Evolutionary conservation across 441 rosid genomes (phyloP).

Genomic region (Gossypium schwendimanii): DNA sequence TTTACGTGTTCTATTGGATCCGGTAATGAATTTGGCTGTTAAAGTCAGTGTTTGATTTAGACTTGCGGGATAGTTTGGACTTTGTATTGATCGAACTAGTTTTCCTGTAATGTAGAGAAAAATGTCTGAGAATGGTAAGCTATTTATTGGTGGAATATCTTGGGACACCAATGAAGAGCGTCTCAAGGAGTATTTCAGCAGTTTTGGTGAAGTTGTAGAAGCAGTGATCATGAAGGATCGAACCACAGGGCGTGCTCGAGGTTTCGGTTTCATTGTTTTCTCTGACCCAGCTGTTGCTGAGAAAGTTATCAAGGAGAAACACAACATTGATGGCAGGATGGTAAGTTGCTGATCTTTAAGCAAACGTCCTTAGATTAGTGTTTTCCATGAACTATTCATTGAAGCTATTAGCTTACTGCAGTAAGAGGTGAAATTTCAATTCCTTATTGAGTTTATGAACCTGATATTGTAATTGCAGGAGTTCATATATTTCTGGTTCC

Average conservation of each 20-base stretch:
- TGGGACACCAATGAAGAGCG: conserved; percentile 95
- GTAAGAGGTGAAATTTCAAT: conserved; percentile 10
- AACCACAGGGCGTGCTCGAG: conserved; percentile 93
- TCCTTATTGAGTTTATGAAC: conserved; percentile 8
- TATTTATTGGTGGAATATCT: conserved; percentile 92
- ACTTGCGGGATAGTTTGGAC: background rate
- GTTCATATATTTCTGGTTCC: conserved; percentile 16
- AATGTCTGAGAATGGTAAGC: conserved; percentile 85
- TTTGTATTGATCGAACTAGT: conserved; percentile 1
- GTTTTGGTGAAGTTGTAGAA: conserved; percentile 84
- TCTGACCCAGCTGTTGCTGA: conserved; percentile 88
- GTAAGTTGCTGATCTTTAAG: conserved; percentile 31
- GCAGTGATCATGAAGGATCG: conserved; percentile 98
- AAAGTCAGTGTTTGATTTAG: no score
- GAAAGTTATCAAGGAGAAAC: conserved; percentile 70
- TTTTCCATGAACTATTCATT: background rate
- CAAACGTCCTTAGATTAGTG: background rate
- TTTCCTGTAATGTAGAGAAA: conserved; percentile 25
- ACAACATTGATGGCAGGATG: conserved; percentile 84
- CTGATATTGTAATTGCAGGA: conserved; percentile 32
- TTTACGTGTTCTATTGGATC: conserved; percentile 8
- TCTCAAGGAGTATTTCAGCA: conserved; percentile 75
- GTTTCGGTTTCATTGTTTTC: conserved; percentile 92
- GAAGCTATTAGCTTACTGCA: background rate
- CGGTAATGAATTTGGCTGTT: background rate